Evolutionary conservation across 768 basidiomycete genomes (phyloP).

Genomic region (Hypholoma fasciculare): DNA sequence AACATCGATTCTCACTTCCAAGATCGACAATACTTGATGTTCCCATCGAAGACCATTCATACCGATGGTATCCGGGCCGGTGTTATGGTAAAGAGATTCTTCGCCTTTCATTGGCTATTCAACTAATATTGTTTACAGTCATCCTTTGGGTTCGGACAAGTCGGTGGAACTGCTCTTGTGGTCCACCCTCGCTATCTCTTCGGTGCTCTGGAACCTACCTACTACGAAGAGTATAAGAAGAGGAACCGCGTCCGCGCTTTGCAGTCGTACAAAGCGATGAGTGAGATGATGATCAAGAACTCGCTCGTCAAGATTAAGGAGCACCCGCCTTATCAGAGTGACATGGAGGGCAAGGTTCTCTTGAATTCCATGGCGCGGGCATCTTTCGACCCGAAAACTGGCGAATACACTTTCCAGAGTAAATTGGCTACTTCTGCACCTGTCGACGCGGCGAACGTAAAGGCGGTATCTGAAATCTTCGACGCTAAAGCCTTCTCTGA

Average conservation of each 20-base stretch:
- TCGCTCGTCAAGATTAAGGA: conserved; percentile 95
- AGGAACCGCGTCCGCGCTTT: conserved; percentile 67
- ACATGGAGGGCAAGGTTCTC: conserved; percentile 84
- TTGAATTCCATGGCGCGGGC: conserved; percentile 94
- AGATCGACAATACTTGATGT: conserved; percentile 88
- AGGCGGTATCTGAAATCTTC: conserved; percentile 58
- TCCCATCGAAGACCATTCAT: conserved; percentile 95
- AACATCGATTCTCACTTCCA: conserved; percentile 94
- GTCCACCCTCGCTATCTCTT: conserved; percentile 91
- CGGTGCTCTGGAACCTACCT: conserved; percentile 76
- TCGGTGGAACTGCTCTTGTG: conserved; percentile 88
- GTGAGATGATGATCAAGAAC: conserved; percentile 94
- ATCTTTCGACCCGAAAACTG: conserved; percentile 76
- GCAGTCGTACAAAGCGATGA: conserved; percentile 87
- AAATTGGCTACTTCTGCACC: conserved; percentile 55
- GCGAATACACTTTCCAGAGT: conserved; percentile 79
- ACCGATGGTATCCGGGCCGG: conserved; percentile 91
- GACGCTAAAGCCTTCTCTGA: conserved; percentile 32
- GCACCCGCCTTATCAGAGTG: conserved; percentile 80
- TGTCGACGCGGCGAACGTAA: conserved; percentile 66
- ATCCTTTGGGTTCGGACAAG: conserved; percentile 98
- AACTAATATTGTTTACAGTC: conserved; percentile 48
- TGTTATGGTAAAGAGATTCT: conserved; percentile 63
- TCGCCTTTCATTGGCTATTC: neutral
- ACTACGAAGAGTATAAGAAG: conserved; percentile 74